Base-by-base conservation (phyloP, 345 rosid species). In the Populus nigra region DNA sequence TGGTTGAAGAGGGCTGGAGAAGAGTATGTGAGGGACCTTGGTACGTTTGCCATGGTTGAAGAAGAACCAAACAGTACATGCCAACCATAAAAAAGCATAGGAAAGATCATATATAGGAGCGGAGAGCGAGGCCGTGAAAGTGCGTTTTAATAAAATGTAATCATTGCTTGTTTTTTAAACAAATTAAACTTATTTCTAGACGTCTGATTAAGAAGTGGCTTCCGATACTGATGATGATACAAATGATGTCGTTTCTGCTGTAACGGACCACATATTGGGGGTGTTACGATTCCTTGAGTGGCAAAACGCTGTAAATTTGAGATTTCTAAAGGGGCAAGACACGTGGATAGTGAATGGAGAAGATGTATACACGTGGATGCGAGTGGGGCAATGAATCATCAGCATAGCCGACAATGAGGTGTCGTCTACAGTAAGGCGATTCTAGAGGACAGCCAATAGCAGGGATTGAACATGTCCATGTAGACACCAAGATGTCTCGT, bases 21-120 rank as follows among this genome's bases (percentile, higher is more conserved):
- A 74, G 87, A 84, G 81, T 77, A 74, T 81, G 80, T 62, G 20
- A 85, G 81, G 70, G 81, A 77, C 73, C 53, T 84, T 50, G 79
- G 81, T 10, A 82, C 33, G 82, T 85, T 83, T 77, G 74, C 71
- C 92, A 89, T 88, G 77, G 74, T 77, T 4, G 35, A 68, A 43
- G 27, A 6, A 76, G 79, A 36, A 75, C 79, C 41, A 67, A 73
- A 66, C 45, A n/a, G 43, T 68, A 27, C 66, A 81, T 81, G 62
- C 78, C 83, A 81, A 63, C 72, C 78, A 75, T 20, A 25, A 65
- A 81, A 63, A 20, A 82, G 71, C 45, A 66, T 43, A 71, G 59
- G 16, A 77, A 5, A 39, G 0, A 61, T 27, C 27, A 27, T 61
- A 76, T 53, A 33, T 23, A 55, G 11, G 38, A 9, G 27, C 22